phyloP scores from a whole-genome alignment of 768 basidiomycete species.

The Steccherinum ochraceum region DNA sequence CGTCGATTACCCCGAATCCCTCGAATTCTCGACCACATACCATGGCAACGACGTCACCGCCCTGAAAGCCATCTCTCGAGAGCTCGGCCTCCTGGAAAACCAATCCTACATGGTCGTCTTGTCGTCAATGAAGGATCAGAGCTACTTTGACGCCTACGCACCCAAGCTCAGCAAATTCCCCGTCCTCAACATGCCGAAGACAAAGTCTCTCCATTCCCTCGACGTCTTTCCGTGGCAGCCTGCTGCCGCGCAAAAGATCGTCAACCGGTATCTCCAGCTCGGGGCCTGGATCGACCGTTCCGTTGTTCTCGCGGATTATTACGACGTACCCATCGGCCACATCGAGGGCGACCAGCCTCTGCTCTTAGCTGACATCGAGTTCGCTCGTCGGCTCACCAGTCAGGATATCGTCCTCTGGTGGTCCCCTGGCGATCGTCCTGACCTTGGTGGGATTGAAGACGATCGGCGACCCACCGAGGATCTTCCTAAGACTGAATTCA shows the following conservation, averaged over 20 bases:
- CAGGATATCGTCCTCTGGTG: slow-evolving; percentile 97
- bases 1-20: slow-evolving; percentile 56
- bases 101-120: slow-evolving; percentile 72
- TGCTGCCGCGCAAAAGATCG: slow-evolving; percentile 76
- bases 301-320: slow-evolving; percentile 79
- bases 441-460: slow-evolving; percentile 89
- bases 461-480: slow-evolving; percentile 76
- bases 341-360: slow-evolving; percentile 87
- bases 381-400: slow-evolving; percentile 78
- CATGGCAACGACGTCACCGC: slow-evolving; percentile 76
- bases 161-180: slow-evolving; percentile 81
- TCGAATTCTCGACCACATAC: slow-evolving; percentile 64
- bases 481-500: slow-evolving; percentile 77
- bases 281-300: slow-evolving; percentile 78
- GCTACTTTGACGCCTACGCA: slow-evolving; percentile 71
- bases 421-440: slow-evolving; percentile 84
- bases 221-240: slow-evolving; percentile 89
- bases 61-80: slow-evolving; percentile 80
- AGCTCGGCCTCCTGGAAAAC: slow-evolving; percentile 70
- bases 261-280: slow-evolving; percentile 72
- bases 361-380: slow-evolving; percentile 83
- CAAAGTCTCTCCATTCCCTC: slow-evolving; percentile 64
- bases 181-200: slow-evolving; percentile 78
- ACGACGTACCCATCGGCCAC: slow-evolving; percentile 90
- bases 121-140: slow-evolving; percentile 79